Evolutionary conservation across 768 basidiomycete species (phyloP).

Genomic region (Suillus placidus): DNA sequence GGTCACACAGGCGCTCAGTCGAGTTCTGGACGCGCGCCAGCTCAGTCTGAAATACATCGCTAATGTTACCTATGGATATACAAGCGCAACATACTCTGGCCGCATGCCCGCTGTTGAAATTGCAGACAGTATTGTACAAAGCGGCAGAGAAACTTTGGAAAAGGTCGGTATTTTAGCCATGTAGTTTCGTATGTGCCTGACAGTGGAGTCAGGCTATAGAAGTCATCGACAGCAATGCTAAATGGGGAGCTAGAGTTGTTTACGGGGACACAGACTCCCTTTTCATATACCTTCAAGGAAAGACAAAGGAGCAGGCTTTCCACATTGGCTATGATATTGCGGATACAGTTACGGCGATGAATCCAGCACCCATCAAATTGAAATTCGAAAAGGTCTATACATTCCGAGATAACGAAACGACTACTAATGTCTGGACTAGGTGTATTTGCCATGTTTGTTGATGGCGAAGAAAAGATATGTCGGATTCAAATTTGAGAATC

Average conservation of each 20-base stretch:
- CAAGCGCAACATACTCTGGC: slow-evolving; percentile 91
- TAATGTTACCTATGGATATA: slow-evolving; percentile 96
- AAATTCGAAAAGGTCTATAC: slow-evolving; percentile 91
- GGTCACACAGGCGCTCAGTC: slow-evolving; percentile 59
- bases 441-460: slow-evolving; percentile 93
- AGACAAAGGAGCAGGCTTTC: slow-evolving; percentile 93
- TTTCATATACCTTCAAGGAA: slow-evolving; percentile 88
- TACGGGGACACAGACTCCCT: slow-evolving; percentile 98
- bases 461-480: slow-evolving; percentile 99
- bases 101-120: slow-evolving; percentile 99
- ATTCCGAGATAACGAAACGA: neutral
- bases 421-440: slow-evolving; percentile 48
- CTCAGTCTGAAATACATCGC: slow-evolving; percentile 92
- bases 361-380: slow-evolving; percentile 90
- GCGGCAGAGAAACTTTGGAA: slow-evolving; percentile 92
- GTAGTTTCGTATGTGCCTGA: slow-evolving; percentile 1
- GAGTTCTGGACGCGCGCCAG: slow-evolving; percentile 88
- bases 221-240: slow-evolving; percentile 69
- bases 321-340: slow-evolving; percentile 92
- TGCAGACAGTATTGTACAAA: slow-evolving; percentile 97
- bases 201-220: slow-evolving; percentile 69
- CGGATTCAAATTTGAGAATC: slow-evolving; percentile 90
- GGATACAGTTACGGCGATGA: slow-evolving; percentile 79
- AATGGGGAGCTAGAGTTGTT: slow-evolving; percentile 92
- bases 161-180: slow-evolving; percentile 53